phyloP scores from a whole-genome alignment of 192 early-diverging fungal species.

The Coemansia sp. region DNA sequence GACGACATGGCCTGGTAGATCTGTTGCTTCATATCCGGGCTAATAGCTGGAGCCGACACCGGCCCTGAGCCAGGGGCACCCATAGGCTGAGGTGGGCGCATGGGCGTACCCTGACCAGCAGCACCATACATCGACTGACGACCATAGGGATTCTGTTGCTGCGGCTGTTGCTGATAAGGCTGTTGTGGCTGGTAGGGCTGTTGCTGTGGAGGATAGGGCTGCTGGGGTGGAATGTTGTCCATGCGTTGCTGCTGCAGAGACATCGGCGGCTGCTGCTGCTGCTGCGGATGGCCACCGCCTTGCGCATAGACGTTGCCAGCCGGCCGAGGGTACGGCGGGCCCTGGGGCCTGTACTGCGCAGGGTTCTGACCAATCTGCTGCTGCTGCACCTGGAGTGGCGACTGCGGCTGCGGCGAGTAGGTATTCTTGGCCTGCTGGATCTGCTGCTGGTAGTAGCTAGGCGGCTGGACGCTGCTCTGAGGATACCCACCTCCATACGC shows the following conservation, averaged over 20 bases:
- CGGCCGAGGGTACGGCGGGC: not conserved
- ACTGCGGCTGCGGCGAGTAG: slow-evolving; percentile 29
- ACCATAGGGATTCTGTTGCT: slow-evolving; percentile 22
- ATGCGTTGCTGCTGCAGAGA: slow-evolving; percentile 17
- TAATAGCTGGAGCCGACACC: slow-evolving; percentile 6
- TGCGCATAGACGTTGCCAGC: slow-evolving; percentile 24
- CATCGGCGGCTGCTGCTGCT: slow-evolving; percentile 38
- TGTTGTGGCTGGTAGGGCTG: slow-evolving; percentile 43
- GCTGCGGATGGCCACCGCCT: slow-evolving; percentile 23
- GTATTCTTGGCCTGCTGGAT: slow-evolving; percentile 44
- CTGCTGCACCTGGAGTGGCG: slow-evolving; percentile 7
- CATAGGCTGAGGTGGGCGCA: slow-evolving; percentile 1
- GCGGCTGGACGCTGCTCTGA: slow-evolving; percentile 44
- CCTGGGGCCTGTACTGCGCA: not conserved
- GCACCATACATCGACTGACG: slow-evolving; percentile 18
- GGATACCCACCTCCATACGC: slow-evolving; percentile 41
- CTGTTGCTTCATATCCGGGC: slow-evolving; percentile 30
- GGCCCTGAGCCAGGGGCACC: not conserved
- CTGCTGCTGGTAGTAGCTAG: slow-evolving; percentile 54
- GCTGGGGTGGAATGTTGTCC: slow-evolving; percentile 10
- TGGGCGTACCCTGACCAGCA: not conserved
- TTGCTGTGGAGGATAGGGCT: slow-evolving; percentile 32
- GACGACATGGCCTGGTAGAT: slow-evolving; percentile 45
- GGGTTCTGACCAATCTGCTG: slow-evolving; percentile 2
- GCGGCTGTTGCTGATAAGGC: slow-evolving; percentile 20